Conservation (phyloP, 1,284 basidiomycete species). For the Trametes versicolor region DNA sequence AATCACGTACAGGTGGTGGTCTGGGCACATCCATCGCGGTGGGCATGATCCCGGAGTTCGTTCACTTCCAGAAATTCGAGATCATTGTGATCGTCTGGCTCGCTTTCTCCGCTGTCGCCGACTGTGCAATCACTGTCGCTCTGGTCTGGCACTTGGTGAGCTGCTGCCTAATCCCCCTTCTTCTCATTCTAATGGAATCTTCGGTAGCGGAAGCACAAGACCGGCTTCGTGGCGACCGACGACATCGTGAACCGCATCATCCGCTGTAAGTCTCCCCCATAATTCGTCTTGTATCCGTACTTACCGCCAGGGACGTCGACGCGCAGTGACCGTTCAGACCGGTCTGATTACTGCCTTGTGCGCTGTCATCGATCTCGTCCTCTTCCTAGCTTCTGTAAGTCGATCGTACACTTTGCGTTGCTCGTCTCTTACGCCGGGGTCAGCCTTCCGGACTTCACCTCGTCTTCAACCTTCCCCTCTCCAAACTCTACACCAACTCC, state of each 20-base stretch:
- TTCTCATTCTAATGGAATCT: neutral
- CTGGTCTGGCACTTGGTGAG: slow-evolving; percentile 46
- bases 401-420: no score
- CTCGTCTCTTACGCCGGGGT: neutral
- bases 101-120: slow-evolving; percentile 45
- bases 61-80: slow-evolving; percentile 48
- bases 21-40: slow-evolving; percentile 48
- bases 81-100: slow-evolving; percentile 50
- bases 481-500: slow-evolving; percentile 48
- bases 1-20: slow-evolving; percentile 41
- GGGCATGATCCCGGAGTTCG: slow-evolving; percentile 47
- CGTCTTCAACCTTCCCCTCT: slow-evolving; percentile 45
- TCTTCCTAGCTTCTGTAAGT: slow-evolving; percentile 44
- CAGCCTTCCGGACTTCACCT: slow-evolving; percentile 45
- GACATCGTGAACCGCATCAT: slow-evolving; percentile 53
- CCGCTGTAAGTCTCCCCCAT: slow-evolving; percentile 44
- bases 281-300: neutral
- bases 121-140: slow-evolving; percentile 44
- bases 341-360: slow-evolving; percentile 48
- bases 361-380: slow-evolving; percentile 44
- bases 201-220: slow-evolving; percentile 51
- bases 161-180: neutral
- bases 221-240: slow-evolving; percentile 47
- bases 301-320: neutral
- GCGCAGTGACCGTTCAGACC: slow-evolving; percentile 48